Base-by-base conservation (phyloP, 2,329 filamentous ascomycete species). In the Raffaelea deltoideospora region DNA sequence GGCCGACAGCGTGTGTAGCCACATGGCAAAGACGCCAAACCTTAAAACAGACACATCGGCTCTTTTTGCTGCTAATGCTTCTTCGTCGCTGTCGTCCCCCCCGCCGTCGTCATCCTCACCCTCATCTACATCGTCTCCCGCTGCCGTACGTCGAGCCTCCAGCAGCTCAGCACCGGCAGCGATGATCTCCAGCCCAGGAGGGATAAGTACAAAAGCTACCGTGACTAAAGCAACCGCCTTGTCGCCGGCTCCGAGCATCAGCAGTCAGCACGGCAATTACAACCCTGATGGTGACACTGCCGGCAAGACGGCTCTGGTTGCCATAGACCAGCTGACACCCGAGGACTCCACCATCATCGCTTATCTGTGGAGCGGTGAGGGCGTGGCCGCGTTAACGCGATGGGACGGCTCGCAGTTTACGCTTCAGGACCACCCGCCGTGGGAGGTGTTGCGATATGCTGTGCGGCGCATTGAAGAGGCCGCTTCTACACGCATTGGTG, bases 1-100 rank as follows among this genome's bases (percentile, higher is more conserved):
- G 75, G 62, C 67, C 3, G 71, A 79, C 45, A 70, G 72, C 45
- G 53, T 78, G 59, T 49, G 41, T 6, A 62, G 64, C 39, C n/a
- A n/a, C n/a, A n/a, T n/a, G n/a, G n/a, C n/a, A n/a, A n/a, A n/a
- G n/a, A n/a, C n/a, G n/a, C n/a, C n/a, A n/a, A n/a, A n/a, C n/a
- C n/a, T n/a, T n/a, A n/a, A n/a, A n/a, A n/a, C n/a, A n/a, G n/a
- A n/a, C n/a, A n/a, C n/a, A n/a, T n/a, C n/a, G n/a, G n/a, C n/a
- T n/a, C n/a, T n/a, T n/a, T n/a, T n/a, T n/a, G n/a, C n/a, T n/a
- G n/a, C n/a, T n/a, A n/a, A n/a, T n/a, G n/a, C n/a, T n/a, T n/a
- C n/a, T n/a, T n/a, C n/a, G n/a, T n/a, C n/a, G n/a, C n/a, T n/a
- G n/a, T n/a, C n/a, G n/a, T n/a, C n/a, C n/a, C n/a, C n/a, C n/a